Base-by-base conservation (phyloP, 75 land plant genomes). In the Ceratopteris richardii region DNA sequence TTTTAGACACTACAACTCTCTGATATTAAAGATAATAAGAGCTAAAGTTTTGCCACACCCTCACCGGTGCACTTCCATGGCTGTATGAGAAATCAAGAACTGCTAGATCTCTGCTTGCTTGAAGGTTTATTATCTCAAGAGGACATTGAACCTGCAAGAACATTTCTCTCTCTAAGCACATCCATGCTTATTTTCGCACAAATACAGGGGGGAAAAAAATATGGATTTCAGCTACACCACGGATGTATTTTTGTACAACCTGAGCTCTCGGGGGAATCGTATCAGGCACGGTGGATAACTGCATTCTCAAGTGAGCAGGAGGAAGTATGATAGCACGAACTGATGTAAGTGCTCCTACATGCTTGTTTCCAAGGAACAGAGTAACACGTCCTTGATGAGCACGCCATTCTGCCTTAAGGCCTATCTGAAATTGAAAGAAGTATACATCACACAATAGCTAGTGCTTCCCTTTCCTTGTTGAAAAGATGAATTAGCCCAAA, bases 201-300 rank as follows among this genome's bases (percentile, higher is more conserved):
- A n/a, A n/a, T n/a, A n/a, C n/a, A n/a, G n/a, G n/a, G n/a, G n/a
- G 51, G 42, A 40, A 40, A 40, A 10, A 46, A n/a, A 46, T 18
- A 46, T 46, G 12, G 5, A 54, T 54, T 16, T 22, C 27, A 54
- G 54, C 7, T 11, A 10, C 9, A 18, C 7, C 30, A 13, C 30
- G 26, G 5, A 55, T 40, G 9, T 14, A 10, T 14, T 14, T 14
- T 21, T 4, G 50, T 46, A 6, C 26, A 25, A 95, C 99, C 96
- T 95, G 96, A 36, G 96, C 96, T 44, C 99, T 64, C 9, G 99
- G 92, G 41, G 96, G 99, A 62, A 95, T 95, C 39, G 88, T 84
- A 11, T 95, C 99, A 53, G 99, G 99, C 19, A 95, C 96, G 31
- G 72, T 63, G 20, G 96, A 87, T 30, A 80, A 77, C 42, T 86